Base-by-base conservation (phyloP, 441 rosid genomes). In the Pelargonium fulgidum region DNA sequence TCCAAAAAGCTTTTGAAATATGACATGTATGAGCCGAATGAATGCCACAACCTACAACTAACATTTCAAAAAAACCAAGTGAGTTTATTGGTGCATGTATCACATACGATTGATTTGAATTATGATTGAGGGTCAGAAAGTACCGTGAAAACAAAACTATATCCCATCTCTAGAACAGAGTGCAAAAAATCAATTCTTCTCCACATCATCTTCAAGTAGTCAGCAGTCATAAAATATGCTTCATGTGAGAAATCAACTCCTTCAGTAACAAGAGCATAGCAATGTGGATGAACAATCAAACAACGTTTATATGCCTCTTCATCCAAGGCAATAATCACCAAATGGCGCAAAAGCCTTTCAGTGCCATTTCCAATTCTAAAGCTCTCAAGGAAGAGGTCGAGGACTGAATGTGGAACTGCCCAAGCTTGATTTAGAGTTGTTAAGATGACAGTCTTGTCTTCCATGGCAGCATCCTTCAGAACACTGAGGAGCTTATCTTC, bases 61-160 rank as follows among this genome's bases (percentile, higher is more conserved):
- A 4, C 39, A 33, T 33, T 33, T 33, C 7, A 4, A 33, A 33
- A 7, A 33, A 33, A 33, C 39, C 5, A 33, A 33, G 39, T 33
- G 39, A 4, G 39, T 7, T 33, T 33, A 33, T 33, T 33, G 3
- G 39, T 33, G 39, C 39, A 4, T 33, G 39, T 33, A 33, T 33
- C 39, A 33, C 39, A 33, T 33, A 33, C 3, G 39, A 33, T 33
- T 33, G 19, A 9, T 50, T n/a, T 50, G 8, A 50, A n/a, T 14
- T 17, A 65, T 39, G 12, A 17, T 9, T 10, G 56, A 19, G n/a
- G 19, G 29, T 16, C 0, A 22, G 7, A 1, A 39, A 54, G 70
- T 85, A 91, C 98, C 88, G 97, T 89, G 85, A 93, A 93, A 67
- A 93, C 76, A 65, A 93, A 93, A 80, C 84, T 82, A 77, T 85